Base-by-base conservation (phyloP, 768 basidiomycete genomes). In the Dioszegia aurantiaca region DNA sequence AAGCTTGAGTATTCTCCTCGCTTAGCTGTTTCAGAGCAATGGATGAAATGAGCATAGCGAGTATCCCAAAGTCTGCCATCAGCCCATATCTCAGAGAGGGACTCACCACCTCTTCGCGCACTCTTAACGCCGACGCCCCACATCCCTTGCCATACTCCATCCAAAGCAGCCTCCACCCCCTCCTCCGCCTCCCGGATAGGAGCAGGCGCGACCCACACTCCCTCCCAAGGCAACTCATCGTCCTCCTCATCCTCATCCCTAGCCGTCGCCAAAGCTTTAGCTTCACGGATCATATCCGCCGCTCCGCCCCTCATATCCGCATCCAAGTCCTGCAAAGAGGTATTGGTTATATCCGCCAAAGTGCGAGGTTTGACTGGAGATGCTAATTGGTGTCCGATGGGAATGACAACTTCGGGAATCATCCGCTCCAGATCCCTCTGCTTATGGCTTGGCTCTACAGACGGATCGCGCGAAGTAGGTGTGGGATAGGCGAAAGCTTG, bases 381-480 rank as follows among this genome's bases (percentile, higher is more conserved):
- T 6, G 16, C 43, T 9, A 16, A 33, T 14, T 14, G 33, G 6
- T 33, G 33, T 6, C 14, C 14, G 8, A 33, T 6, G 8, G 6
- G 8, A 6, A 33, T 33, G 14, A 33, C 33, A 33, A 33, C 33
- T 14, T 33, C 33, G 8, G 33, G 33, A 33, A 33, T 33, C 33
- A 33, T 33, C 33, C 33, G 6, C 33, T 44, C 31, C 48, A 36
- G n/a, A 9, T 27, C 28, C 12, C 21, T 27, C n/a, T 16, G 26
- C 27, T 47, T 16, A 3, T 10, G 28, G n/a, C 10, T 23, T 2
- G 49, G 49, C 19, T 51, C 49, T 10, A 17, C 17, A 1, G 51
- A 53, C 2, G 51, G 51, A 40, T 53, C 51, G 9, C 51, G 51
- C 17, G 51, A 53, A 12, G 39, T 53, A 4, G 51, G 51, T 16